A percentile compares a stretch with the other conserved stretches of the same genome.
phyloP scores from a whole-genome alignment of 2,329 filamentous ascomycete species.

The Aspergillus melleus region DNA sequence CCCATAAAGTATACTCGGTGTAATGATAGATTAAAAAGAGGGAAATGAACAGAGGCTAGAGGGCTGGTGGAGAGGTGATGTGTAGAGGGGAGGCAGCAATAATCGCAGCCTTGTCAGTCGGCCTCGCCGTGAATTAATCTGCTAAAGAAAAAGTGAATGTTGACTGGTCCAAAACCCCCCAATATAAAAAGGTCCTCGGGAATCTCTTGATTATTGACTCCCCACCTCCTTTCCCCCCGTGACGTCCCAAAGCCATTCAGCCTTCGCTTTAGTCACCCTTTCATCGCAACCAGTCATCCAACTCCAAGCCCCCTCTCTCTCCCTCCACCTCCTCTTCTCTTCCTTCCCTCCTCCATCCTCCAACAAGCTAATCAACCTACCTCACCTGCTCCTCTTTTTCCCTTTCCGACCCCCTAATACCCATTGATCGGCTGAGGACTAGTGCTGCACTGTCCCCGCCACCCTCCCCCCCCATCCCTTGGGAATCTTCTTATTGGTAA shows the following conservation, averaged over 20 bases:
- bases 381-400: neutral
- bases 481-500: constrained; percentile 14
- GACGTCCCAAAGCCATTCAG: neutral
- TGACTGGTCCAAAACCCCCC: no score
- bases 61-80: no score
- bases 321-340: neutral
- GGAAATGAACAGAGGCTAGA: no score
- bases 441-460: constrained; percentile 1
- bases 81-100: no score
- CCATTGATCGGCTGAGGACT: constrained; percentile 11
- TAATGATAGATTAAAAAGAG: no score
- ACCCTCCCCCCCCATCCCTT: neutral
- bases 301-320: neutral
- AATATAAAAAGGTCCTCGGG: no score
- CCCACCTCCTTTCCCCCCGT: neutral
- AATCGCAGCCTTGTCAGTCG: no score
- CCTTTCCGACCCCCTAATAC: neutral
- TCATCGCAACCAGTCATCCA: neutral
- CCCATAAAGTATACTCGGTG: no score
- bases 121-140: no score
- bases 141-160: no score
- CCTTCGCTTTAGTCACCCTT: neutral
- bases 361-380: neutral
- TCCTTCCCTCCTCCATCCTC: neutral
- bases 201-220: neutral